Percentiles rank a stretch among this genome's conserved stretches.
phyloP scores from a whole-genome alignment of 139 green algal species.

The Diplosphaera chodatii region DNA sequence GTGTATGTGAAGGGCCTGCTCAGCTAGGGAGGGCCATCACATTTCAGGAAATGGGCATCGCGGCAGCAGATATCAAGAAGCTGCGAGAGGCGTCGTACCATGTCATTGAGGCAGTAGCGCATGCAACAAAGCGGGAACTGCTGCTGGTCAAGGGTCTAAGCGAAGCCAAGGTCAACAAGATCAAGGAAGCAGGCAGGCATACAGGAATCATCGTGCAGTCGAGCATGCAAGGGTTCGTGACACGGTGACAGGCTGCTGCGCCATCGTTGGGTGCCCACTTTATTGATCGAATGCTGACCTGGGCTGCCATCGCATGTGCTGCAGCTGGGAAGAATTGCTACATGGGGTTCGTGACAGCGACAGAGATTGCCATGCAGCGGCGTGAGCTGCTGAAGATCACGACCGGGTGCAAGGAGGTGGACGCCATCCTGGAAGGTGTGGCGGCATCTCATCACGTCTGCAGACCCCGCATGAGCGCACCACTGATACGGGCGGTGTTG shows the following conservation, averaged over 20 bases:
- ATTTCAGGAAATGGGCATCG: constrained; percentile 76
- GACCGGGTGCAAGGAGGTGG: constrained; percentile 86
- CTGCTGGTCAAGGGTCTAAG: constrained; percentile 90
- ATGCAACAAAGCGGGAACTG: constrained; percentile 78
- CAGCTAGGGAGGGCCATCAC: too few species aligned
- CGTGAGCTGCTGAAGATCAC: constrained; percentile 79
- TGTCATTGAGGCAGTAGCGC: constrained; percentile 77
- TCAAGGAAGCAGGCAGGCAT: constrained; percentile 69
- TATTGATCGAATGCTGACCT: too few species aligned
- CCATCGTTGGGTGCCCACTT: too few species aligned
- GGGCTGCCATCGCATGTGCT: neutral
- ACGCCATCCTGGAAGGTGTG: constrained; percentile 83
- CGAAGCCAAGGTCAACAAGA: constrained; percentile 91
- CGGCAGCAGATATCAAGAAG: constrained; percentile 93
- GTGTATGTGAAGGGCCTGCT: too few species aligned
- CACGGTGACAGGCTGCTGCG: too few species aligned
- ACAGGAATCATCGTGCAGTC: too few species aligned
- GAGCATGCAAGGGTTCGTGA: too few species aligned
- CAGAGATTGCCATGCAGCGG: constrained; percentile 68
- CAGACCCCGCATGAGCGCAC: too few species aligned
- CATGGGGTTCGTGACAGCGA: constrained; percentile 93
- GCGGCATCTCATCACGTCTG: too few species aligned
- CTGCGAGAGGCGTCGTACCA: constrained; percentile 78
- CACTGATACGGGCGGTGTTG: too few species aligned
- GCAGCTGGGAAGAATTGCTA: constrained; percentile 85